phyloP scores from a whole-genome alignment of 768 basidiomycete species.

The Pleurotus tuber-regium region DNA sequence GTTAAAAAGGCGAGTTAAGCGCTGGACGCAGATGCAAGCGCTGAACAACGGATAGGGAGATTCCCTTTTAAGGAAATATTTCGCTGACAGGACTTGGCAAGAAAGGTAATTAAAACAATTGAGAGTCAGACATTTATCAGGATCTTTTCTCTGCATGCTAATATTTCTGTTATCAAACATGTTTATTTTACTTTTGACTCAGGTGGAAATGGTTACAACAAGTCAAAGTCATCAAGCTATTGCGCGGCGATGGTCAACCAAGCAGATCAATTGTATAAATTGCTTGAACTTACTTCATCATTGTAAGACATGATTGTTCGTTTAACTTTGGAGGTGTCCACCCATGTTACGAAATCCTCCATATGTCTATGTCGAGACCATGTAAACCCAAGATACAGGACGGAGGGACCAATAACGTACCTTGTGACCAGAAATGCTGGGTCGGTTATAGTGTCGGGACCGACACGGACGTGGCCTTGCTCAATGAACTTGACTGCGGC shows the following conservation, averaged over 20 bases:
- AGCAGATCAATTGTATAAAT: neutral
- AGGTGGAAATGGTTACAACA: slow-evolving; percentile 53
- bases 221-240: slow-evolving; percentile 93
- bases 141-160: too few species aligned
- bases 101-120: too few species aligned
- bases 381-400: slow-evolving; percentile 4
- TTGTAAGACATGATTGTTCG: slow-evolving; percentile 95
- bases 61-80: too few species aligned
- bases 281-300: slow-evolving; percentile 68
- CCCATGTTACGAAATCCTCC: slow-evolving; percentile 99
- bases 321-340: slow-evolving; percentile 96
- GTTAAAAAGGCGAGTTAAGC: too few species aligned
- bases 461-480: slow-evolving; percentile 96
- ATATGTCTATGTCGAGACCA: slow-evolving; percentile 59
- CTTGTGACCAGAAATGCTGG: slow-evolving; percentile 94
- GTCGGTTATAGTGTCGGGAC: slow-evolving; percentile 93
- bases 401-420: slow-evolving; percentile 32
- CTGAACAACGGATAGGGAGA: too few species aligned
- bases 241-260: neutral
- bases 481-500: slow-evolving; percentile 96
- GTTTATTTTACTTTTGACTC: neutral
- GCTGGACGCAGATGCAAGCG: too few species aligned
- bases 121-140: too few species aligned
- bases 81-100: too few species aligned
- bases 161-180: too few species aligned